Percentiles rank a stretch among this genome's conserved stretches.
Evolutionary conservation across 2,329 filamentous ascomycete species (phyloP).

Genomic region (Sporothrix pseudoabietina): DNA sequence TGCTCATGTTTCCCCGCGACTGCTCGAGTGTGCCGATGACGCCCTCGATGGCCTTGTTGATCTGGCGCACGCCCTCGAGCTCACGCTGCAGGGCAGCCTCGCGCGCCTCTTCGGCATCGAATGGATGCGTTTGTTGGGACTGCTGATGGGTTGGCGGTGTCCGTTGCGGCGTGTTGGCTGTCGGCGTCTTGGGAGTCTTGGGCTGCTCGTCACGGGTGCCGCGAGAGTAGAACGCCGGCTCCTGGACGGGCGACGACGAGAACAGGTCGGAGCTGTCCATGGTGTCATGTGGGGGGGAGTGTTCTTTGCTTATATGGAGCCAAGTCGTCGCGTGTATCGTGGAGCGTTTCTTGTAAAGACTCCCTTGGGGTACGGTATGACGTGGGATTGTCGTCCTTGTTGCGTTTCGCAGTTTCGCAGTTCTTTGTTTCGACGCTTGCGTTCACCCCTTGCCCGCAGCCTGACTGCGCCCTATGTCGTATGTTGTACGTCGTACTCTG

Average conservation of each 20-base stretch:
- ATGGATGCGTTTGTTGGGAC: constrained; percentile 43
- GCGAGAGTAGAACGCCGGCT: constrained; percentile 15
- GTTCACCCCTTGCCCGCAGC: constrained; percentile 18
- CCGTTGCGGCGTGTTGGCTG: constrained; percentile 35
- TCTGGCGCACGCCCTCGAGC: constrained; percentile 77
- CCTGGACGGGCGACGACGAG: constrained; percentile 36
- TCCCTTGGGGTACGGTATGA: constrained; percentile 2
- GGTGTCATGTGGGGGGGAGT: not conserved
- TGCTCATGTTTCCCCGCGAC: constrained; percentile 80
- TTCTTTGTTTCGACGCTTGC: not conserved
- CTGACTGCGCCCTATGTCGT: not conserved
- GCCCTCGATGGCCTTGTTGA: constrained; percentile 85
- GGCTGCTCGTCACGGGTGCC: constrained; percentile 39
- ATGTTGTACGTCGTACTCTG: not conserved
- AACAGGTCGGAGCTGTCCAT: constrained; percentile 37
- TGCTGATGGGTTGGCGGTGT: constrained; percentile 35
- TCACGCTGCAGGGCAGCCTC: constrained; percentile 77
- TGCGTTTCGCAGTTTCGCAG: not conserved
- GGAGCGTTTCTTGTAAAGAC: not conserved
- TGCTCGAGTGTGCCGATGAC: constrained; percentile 71
- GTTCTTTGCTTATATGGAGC: not conserved
- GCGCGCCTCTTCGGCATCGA: constrained; percentile 67
- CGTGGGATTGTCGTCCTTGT: constrained; percentile 18
- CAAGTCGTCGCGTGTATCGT: not conserved
- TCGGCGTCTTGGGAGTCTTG: constrained; percentile 53